These are phyloP conservation scores for Fraxinus cuspidata DNA, from an alignment of 257 asterid species.

Conservation along the genomic window DNA sequence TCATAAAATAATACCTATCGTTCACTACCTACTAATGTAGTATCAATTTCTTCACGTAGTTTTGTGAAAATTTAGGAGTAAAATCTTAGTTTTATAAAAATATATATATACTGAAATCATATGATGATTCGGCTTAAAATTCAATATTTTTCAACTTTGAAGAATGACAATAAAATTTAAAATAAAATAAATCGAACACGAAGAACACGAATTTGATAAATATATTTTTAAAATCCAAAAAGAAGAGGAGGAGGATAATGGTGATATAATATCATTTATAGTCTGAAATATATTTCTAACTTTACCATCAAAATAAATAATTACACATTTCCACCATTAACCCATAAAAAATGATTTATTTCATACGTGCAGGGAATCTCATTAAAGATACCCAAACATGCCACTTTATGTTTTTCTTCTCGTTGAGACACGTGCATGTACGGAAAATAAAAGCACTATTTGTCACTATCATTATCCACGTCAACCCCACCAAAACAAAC, in stretches of 20 bases:
- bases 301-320: no score
- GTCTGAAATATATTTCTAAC: no score
- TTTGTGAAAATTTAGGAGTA: no score
- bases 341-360: not conserved
- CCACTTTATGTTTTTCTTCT: not conserved
- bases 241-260: no score
- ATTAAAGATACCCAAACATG: not conserved
- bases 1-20: no score
- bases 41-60: not conserved
- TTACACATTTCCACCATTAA: no score
- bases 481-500: no score
- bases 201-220: not conserved
- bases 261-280: no score
- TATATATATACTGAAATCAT: no score
- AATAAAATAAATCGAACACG: not conserved
- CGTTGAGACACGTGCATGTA: not conserved
- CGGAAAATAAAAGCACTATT: not conserved
- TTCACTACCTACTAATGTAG: no score
- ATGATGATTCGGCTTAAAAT: no score
- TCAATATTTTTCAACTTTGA: not conserved
- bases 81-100: no score
- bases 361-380: not conserved
- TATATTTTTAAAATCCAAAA: not conserved
- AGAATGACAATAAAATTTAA: not conserved
- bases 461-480: not conserved